A percentile compares a stretch with the other conserved stretches of the same genome.
Conservation (phyloP, 805 yeast species). For the Starmerella gropengiesseri region DNA sequence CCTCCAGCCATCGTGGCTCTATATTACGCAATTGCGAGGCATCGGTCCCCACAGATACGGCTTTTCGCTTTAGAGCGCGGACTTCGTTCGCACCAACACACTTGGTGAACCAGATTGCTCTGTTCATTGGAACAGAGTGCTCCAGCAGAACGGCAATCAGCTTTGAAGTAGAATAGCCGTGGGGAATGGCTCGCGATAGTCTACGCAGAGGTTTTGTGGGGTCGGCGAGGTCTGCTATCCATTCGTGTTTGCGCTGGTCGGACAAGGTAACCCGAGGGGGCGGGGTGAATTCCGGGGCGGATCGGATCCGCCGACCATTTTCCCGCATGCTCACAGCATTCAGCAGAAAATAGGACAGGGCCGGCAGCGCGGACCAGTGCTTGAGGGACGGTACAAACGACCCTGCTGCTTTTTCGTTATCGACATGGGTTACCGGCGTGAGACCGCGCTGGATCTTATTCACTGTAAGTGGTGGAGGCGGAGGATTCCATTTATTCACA, state of each 20-base stretch:
- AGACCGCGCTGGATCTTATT: constrained; percentile 59
- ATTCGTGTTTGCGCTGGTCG: constrained; percentile 69
- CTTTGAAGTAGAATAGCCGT: constrained; percentile 67
- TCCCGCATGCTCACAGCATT: constrained; percentile 41
- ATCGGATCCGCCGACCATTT: constrained; percentile 36
- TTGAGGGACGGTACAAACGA: constrained; percentile 33
- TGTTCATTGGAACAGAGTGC: constrained; percentile 57
- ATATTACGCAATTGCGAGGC: constrained; percentile 1
- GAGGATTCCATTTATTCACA: constrained; percentile 17
- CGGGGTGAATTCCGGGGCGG: constrained; percentile 53
- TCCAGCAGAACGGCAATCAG: constrained; percentile 59
- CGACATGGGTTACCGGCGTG: constrained; percentile 49
- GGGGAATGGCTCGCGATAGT: constrained; percentile 74
- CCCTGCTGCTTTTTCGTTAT: constrained; percentile 51
- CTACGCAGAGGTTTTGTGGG: constrained; percentile 52
- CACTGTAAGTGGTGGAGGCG: constrained; percentile 34
- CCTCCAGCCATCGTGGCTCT: constrained; percentile 61
- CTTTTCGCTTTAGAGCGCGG: constrained; percentile 44
- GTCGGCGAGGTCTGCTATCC: constrained; percentile 75
- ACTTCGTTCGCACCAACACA: constrained; percentile 77
- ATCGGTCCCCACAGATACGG: constrained; percentile 8
- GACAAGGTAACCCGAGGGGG: constrained; percentile 88
- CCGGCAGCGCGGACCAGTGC: constrained; percentile 37
- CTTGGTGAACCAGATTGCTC: constrained; percentile 86
- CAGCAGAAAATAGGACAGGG: constrained; percentile 39